Base-by-base conservation (phyloP, 163 green algal genomes). In the Chlamydomonas reinhardtii region DNA sequence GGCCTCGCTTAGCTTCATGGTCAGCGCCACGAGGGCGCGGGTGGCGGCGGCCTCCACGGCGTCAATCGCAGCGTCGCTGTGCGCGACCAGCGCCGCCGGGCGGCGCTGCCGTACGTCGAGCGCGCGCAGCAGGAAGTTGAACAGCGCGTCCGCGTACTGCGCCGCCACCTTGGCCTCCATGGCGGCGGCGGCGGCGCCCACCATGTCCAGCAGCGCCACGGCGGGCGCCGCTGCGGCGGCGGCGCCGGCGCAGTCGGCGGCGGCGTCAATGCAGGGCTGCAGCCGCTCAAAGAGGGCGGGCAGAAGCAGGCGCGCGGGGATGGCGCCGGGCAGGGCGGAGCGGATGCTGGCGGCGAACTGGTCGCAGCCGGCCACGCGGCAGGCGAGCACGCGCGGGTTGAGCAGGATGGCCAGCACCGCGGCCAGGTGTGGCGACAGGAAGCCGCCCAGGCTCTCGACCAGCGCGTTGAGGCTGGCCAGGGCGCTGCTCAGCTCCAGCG, bases 1-100 rank as follows among this genome's bases (percentile, higher is more conserved):
- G 9, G 75, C 80, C 87, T 99, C 96, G 20, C 81, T 95, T 32
- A 99, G 92, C 90, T 97, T 98, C 86, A 98, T 93, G 1, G 93
- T 91, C 0, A 97, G 80, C 0, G 87, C 84, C n/a, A 96, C 86
- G 52, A 98, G 84, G 22, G 90, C 89, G 2, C 27, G 35, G 39
- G 96, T 83, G 4, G 90, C 91, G 17, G 92, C 89, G 19, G 52
- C 81, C 74, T 97, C 94, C 2, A 87, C 72, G 0, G 34, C 37
- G 35, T 68, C 59, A 64, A 87, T 74, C n/a, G 69, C 82, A 19
- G 35, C 52, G 39, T 68, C 83, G 48, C 70, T 54, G 43, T 78
- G 59, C 39, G 43, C 56, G 35, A 56, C 64, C 66, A 92, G 79
- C 6, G 75, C 69, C 20, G 79, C n/a, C 34, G 93, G 92, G 35